Percentiles rank a stretch among this genome's conserved stretches.
These are phyloP conservation scores for Pichia terricola DNA, from an alignment of 1,139 yeast genomes.

Conservation along the genomic window DNA sequence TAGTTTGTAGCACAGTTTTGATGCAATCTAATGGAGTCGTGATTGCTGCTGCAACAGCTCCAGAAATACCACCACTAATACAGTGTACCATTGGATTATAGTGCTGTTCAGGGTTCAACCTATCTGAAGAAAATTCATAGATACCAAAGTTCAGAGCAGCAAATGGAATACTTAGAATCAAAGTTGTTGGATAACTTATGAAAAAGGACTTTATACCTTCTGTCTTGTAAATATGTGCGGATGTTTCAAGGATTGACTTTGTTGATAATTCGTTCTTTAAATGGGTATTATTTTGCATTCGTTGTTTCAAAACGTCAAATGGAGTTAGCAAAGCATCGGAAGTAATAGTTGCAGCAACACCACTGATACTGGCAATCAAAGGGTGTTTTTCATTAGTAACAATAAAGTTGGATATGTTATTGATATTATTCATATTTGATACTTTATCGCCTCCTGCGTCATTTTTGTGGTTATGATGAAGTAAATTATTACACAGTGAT, in stretches of 20 bases:
- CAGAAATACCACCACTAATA: conserved; percentile 89
- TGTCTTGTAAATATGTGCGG: conserved; percentile 43
- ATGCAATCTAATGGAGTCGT: conserved; percentile 95
- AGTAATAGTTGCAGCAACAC: conserved; percentile 89
- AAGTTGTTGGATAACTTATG: conserved; percentile 90
- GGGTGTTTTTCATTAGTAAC: conserved; percentile 69
- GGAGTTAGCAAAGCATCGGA: conserved; percentile 98
- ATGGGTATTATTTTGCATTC: conserved; percentile 22
- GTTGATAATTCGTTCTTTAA: conserved; percentile 6
- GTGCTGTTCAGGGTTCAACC: conserved; percentile 65
- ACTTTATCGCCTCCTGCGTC: conserved; percentile 1
- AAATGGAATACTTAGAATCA: conserved; percentile 89
- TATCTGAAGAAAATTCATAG: conserved; percentile 72
- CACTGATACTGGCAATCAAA: conserved; percentile 74
- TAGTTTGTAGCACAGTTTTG: conserved; percentile 83
- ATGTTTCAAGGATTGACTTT: conserved; percentile 23
- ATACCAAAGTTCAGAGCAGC: conserved; percentile 92
- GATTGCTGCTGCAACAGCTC: conserved; percentile 92
- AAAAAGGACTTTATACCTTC: conserved; percentile 86
- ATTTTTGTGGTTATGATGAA: conserved; percentile 1
- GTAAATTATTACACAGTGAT: conserved; percentile 29
- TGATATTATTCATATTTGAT: conserved; percentile 4
- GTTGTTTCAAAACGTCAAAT: conserved; percentile 88
- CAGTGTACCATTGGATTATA: conserved; percentile 93
- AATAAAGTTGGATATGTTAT: conserved; percentile 11